These are phyloP conservation scores for Apiospora rasikravindrae DNA, from an alignment of 2,329 filamentous ascomycete genomes.

Conservation along the genomic window DNA sequence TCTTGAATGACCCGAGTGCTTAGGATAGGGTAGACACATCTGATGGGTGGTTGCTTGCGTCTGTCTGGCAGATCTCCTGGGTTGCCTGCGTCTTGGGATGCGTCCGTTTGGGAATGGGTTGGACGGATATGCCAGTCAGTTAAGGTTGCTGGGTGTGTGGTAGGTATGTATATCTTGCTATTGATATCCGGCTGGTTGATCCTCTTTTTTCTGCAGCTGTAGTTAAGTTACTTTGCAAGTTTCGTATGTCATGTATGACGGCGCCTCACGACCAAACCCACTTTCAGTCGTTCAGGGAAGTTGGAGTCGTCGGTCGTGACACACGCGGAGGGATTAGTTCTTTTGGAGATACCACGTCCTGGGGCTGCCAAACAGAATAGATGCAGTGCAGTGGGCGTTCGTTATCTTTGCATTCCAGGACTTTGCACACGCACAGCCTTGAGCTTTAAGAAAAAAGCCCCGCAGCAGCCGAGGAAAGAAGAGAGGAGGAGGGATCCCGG, in stretches of 20 bases:
- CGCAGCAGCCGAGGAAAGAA: constrained; percentile 21
- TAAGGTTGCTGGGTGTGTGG: constrained; percentile 17
- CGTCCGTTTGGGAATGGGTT: constrained; percentile 24
- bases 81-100: constrained; percentile 20
- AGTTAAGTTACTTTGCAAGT: constrained; percentile 18
- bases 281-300: constrained; percentile 16
- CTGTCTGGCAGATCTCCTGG: constrained; percentile 21
- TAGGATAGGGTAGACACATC: constrained; percentile 20
- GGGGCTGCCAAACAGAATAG: neutral
- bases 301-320: constrained; percentile 10
- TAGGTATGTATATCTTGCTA: constrained; percentile 18
- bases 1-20: constrained; percentile 19
- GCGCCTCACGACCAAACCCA: constrained; percentile 14
- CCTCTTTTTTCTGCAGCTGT: constrained; percentile 22
- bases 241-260: constrained; percentile 20
- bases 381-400: neutral
- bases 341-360: neutral
- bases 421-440: neutral
- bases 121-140: constrained; percentile 21
- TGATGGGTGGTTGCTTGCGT: constrained; percentile 21
- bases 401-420: constrained; percentile 22
- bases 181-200: constrained; percentile 14
- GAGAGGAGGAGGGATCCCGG: constrained; percentile 4
- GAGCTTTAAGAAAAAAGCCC: constrained; percentile 13
- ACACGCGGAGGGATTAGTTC: neutral